Base-by-base conservation (phyloP, 1,284 basidiomycete species). In the Apiotrichum gamsii region DNA sequence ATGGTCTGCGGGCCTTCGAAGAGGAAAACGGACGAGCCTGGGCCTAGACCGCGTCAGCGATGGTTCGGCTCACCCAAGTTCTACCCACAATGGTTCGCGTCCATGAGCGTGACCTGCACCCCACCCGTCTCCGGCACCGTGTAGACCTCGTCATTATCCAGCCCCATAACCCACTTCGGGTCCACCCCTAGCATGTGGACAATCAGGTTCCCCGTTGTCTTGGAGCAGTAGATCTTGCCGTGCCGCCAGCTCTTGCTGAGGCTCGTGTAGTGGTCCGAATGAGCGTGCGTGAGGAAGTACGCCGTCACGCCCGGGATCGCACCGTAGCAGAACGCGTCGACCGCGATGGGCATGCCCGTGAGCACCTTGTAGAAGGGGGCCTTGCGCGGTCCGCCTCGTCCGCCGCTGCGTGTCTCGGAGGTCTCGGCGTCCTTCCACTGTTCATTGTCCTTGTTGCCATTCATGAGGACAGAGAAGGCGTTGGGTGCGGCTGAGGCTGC, bases 301-400 rank as follows among this genome's bases (percentile, higher is more conserved):
- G 89, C 89, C 3, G 79, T 85, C 11, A 95, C 82, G 10, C 81
- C 82, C 8, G 90, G 88, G 45, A 96, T 90, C n/a, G 77, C 76
- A 3, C 91, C 91, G 67, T 94, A 97, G 39, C 85, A 81, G 69
- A 97, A 97, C 1, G 90, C 91, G 62, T 97, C 94, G 0, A 96
- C 91, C 6, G 90, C 86, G 37, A 97, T 87, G 1, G 93, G 90
- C 91, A 97, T 96, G 3, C 95, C 94, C 56, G 90, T 87, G 55
- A 98, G 73, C 37, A 91, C 80, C 74, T 95, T 96, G 73, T 93
- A 95, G 66, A 95, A 95, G 0, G 91, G 91, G 1, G 90, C 89
- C 47, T 82, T 83, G 43, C 87, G 75, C 32, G 84, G 77, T 23
- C 77, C 78, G n/a, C 77, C 78, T 38, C 69, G 50, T 53, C 66